phyloP scores from a whole-genome alignment of 495 filamentous ascomycete genomes.

The Stereocaulon alpinum region DNA sequence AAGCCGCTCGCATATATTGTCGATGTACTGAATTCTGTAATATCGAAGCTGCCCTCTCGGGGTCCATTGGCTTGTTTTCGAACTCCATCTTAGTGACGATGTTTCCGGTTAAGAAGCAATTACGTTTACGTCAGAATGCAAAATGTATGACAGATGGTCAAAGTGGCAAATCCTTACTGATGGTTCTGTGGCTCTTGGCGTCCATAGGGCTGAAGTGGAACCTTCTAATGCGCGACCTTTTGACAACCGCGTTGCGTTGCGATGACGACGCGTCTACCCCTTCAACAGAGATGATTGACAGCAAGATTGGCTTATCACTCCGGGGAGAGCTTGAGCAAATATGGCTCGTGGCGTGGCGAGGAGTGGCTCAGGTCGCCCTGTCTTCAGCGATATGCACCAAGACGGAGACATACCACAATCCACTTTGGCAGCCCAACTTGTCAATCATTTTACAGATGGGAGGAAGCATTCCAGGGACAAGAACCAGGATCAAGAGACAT shows the following conservation, averaged over 20 bases:
- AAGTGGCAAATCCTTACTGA: neutral
- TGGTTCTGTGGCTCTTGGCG: neutral
- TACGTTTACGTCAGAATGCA: neutral
- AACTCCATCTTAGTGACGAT: neutral
- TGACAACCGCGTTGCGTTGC: neutral
- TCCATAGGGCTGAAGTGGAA: neutral
- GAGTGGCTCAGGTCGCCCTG: slow-evolving; percentile 11
- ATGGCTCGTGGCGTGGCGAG: slow-evolving; percentile 19
- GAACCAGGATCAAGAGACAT: slow-evolving; percentile 41
- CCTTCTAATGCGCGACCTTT: neutral
- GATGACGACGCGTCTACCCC: slow-evolving; percentile 7
- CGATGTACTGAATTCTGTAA: neutral
- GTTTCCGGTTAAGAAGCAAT: slow-evolving; percentile 48
- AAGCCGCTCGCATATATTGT: slow-evolving; percentile 15
- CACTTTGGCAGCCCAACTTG: slow-evolving; percentile 59
- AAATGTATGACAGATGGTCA: neutral
- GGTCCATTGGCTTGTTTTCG: neutral
- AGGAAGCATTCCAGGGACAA: slow-evolving; percentile 30
- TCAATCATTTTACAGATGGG: slow-evolving; percentile 38
- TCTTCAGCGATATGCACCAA: slow-evolving; percentile 5
- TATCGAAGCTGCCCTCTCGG: neutral
- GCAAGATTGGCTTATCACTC: neutral
- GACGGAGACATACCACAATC: slow-evolving; percentile 45
- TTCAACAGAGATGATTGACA: slow-evolving; percentile 1
- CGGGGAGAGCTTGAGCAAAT: neutral